These are phyloP conservation scores for Tolypocladium cylindrosporum DNA, from an alignment of 2,329 filamentous ascomycete genomes.

Conservation along the genomic window DNA sequence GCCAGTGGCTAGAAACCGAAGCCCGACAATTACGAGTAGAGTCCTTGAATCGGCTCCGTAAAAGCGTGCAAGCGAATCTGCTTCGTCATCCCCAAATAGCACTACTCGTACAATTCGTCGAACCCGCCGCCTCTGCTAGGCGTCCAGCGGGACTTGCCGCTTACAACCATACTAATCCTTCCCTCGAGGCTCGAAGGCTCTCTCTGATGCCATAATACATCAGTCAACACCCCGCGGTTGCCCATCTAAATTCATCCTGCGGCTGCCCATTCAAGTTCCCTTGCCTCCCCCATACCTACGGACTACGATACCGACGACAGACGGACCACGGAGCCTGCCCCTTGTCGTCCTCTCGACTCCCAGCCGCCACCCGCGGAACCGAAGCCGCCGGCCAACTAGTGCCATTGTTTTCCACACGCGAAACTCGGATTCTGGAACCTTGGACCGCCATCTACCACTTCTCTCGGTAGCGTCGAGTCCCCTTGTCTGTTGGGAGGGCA, in stretches of 20 bases:
- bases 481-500: neutral
- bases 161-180: neutral
- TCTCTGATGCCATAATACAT: neutral
- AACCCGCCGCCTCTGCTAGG: neutral
- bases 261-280: neutral
- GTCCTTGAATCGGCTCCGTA: neutral
- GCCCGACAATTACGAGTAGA: neutral
- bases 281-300: neutral
- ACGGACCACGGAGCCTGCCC: neutral
- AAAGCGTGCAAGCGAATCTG: neutral
- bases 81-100: neutral
- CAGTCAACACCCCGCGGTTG: neutral
- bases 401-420: slow-evolving; percentile 1
- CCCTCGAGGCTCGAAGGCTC: too few relatives aligned
- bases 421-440: slow-evolving; percentile 1
- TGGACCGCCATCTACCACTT: slow-evolving; percentile 1
- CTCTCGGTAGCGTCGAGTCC: neutral
- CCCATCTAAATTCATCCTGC: neutral
- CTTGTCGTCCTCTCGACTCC: neutral
- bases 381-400: slow-evolving; percentile 2
- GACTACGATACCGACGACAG: neutral
- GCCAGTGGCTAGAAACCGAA: neutral
- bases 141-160: neutral
- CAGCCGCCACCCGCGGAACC: slow-evolving; percentile 2
- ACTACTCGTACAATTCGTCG: neutral